Conservation (phyloP, 139 green algal species). For the Coccomyxa sp. region DNA sequence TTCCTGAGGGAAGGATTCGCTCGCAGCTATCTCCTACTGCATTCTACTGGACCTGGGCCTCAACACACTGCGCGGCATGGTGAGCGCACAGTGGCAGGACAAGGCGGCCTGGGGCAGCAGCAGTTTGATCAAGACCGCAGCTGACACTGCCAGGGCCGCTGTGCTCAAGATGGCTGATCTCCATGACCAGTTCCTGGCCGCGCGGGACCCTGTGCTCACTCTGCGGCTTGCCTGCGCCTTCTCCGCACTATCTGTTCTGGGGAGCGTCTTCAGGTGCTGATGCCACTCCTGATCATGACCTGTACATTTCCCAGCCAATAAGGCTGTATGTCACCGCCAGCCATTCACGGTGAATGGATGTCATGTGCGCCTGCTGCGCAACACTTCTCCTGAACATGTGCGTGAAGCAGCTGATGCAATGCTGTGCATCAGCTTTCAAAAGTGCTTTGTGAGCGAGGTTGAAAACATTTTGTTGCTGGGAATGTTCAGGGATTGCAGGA, state of each 20-base stretch:
- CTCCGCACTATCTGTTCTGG: conserved; percentile 22
- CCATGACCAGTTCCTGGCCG: conserved; percentile 26
- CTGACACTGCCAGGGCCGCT: not conserved
- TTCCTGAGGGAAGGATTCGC: not conserved
- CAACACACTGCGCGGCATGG: conserved; percentile 28
- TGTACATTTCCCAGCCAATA: too few species aligned
- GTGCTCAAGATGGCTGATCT: not conserved
- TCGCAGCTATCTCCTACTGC: conserved; percentile 23
- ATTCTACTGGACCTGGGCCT: conserved; percentile 22
- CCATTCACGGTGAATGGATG: too few species aligned
- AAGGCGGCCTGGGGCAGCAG: conserved; percentile 1
- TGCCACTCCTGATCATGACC: not conserved
- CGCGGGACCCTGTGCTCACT: conserved; percentile 12
- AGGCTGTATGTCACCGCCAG: not conserved
- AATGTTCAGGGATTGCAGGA: too few species aligned
- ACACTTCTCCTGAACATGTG: too few species aligned
- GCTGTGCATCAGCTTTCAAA: too few species aligned
- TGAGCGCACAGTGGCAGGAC: conserved; percentile 11
- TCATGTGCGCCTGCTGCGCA: too few species aligned
- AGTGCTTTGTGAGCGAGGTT: too few species aligned
- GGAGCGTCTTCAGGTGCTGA: conserved; percentile 15
- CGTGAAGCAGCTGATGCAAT: too few species aligned
- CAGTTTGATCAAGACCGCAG: not conserved
- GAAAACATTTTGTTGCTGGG: too few species aligned
- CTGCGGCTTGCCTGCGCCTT: conserved; percentile 3